Conservation (phyloP, 202 grass and related monocot species). For the Schoenoplectus triqueter region DNA sequence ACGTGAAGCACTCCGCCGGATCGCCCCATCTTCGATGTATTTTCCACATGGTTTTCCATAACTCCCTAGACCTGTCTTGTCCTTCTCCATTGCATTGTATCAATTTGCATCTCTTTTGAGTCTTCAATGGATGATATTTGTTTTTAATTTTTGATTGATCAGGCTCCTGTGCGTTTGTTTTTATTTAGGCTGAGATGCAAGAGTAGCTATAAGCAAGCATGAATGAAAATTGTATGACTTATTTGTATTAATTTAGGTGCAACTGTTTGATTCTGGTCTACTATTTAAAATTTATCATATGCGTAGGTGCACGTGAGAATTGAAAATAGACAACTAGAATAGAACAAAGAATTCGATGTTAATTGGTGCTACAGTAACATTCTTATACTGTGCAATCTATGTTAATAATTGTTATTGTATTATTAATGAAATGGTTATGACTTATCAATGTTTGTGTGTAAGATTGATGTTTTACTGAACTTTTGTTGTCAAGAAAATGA, state of each 20-base stretch:
- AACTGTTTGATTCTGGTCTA: constrained; percentile 34
- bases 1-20: constrained; percentile 42
- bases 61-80: constrained; percentile 32
- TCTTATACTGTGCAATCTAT: background rate
- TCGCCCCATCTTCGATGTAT: constrained; percentile 69
- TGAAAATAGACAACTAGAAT: constrained; percentile 2
- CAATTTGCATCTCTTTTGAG: constrained; percentile 19
- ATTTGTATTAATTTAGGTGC: constrained; percentile 22
- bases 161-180: constrained; percentile 21
- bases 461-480: background rate
- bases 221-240: constrained; percentile 35
- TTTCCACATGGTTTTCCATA: constrained; percentile 87
- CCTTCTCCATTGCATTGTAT: constrained; percentile 23
- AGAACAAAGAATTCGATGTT: constrained; percentile 19
- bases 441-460: background rate
- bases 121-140: constrained; percentile 26
- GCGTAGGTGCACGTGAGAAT: constrained; percentile 31
- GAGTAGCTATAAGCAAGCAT: constrained; percentile 34
- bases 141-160: constrained; percentile 33
- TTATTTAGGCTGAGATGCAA: constrained; percentile 34
- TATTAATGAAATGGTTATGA: background rate
- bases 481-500: background rate
- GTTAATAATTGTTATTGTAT: background rate
- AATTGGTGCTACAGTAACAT: background rate
- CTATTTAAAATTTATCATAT: constrained; percentile 24